A percentile compares a stretch with the other conserved stretches of the same genome.
Conservation (phyloP, 2,329 filamentous ascomycete species). For the Fusarium oxysporum region DNA sequence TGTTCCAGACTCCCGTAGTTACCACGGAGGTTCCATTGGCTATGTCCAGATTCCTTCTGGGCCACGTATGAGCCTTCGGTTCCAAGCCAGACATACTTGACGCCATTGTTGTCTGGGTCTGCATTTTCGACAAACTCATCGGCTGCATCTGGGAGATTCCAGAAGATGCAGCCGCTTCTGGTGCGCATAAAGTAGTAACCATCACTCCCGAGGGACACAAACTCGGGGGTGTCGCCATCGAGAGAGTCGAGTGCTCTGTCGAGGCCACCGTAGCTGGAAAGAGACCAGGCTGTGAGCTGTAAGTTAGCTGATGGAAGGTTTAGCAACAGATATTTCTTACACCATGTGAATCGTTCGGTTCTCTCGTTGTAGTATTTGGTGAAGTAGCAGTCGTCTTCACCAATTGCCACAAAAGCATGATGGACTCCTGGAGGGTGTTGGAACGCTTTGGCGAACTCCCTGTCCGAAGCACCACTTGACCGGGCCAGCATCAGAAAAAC, state of each 20-base stretch:
- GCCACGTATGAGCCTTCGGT: background rate
- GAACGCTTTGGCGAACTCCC: background rate
- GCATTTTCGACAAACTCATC: background rate
- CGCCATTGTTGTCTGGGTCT: background rate
- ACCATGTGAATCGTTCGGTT: background rate
- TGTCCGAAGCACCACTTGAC: background rate
- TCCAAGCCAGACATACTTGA: background rate
- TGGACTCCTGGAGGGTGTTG: background rate
- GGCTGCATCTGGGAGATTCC: background rate
- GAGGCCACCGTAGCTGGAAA: background rate
- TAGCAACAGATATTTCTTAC: background rate
- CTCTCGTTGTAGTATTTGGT: background rate
- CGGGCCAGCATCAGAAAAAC: fast-evolving
- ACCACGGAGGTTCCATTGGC: background rate
- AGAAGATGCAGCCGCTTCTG: background rate
- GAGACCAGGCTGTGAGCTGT: background rate
- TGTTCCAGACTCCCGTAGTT: background rate
- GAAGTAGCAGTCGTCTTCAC: background rate
- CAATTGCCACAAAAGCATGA: background rate
- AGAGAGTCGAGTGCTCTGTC: background rate
- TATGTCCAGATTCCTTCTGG: background rate
- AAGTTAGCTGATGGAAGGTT: background rate
- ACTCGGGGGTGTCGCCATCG: background rate
- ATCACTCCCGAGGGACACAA: background rate
- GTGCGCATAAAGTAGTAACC: background rate